Percentiles rank a stretch among this genome's conserved stretches.
Evolutionary conservation across 78 protist species (phyloP).

Genomic region (Anaeramoeba flamelloides): DNA sequence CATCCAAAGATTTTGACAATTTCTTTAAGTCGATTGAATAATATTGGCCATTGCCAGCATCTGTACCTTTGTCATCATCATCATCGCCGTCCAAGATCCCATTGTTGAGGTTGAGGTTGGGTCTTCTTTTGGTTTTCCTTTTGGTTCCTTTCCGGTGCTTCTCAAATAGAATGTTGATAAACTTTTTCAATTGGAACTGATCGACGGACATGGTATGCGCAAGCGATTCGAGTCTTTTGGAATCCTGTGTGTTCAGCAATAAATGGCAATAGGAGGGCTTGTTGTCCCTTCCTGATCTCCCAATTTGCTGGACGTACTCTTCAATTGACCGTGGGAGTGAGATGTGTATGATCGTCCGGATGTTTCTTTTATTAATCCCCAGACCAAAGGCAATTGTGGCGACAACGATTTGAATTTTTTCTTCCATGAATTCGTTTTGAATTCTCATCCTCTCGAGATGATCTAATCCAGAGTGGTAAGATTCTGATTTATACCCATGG

Average conservation of each 20-base stretch:
- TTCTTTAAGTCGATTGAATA: no score
- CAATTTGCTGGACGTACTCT: constrained; percentile 21
- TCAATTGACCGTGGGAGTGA: constrained; percentile 23
- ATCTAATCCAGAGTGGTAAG: background rate
- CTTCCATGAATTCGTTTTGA: background rate
- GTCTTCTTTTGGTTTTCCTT: no score
- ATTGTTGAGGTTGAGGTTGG: no score
- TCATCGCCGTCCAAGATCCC: no score
- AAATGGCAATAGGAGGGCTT: constrained; percentile 6
- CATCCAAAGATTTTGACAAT: no score
- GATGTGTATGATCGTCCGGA: constrained; percentile 23
- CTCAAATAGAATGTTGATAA: no score
- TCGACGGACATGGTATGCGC: no score
- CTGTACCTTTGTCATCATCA: no score
- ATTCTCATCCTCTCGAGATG: background rate
- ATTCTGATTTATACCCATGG: background rate
- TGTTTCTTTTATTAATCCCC: constrained; percentile 22
- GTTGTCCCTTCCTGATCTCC: constrained; percentile 33
- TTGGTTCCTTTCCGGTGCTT: no score
- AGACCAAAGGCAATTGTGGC: constrained; percentile 25
- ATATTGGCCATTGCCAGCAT: no score
- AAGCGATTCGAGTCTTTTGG: background rate
- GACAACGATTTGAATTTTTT: background rate
- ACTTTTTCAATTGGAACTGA: no score
- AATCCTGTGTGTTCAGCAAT: background rate